Evolutionary conservation across 2,329 filamentous ascomycete genomes (phyloP).

Genomic region (Cercospora nicotianae): DNA sequence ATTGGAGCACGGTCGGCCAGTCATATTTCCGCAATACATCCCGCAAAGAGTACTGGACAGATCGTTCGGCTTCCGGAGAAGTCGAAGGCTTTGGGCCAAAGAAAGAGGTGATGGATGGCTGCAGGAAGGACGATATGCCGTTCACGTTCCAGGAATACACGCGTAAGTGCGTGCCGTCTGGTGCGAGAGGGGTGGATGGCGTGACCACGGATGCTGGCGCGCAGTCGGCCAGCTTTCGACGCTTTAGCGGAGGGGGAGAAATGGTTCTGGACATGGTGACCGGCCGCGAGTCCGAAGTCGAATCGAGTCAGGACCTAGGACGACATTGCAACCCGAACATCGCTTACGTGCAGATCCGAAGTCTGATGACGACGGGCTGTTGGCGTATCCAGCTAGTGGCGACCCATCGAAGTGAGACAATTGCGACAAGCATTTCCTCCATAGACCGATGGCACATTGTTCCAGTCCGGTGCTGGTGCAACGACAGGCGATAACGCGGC

Average conservation of each 20-base stretch:
- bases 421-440: background rate
- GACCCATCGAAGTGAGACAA: background rate
- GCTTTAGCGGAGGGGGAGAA: constrained; percentile 39
- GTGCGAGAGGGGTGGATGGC: background rate
- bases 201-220: constrained; percentile 13
- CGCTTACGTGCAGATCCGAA: background rate
- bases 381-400: background rate
- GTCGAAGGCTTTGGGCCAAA: constrained; percentile 29
- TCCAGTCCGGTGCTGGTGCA: background rate
- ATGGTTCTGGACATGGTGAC: constrained; percentile 19
- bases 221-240: constrained; percentile 7
- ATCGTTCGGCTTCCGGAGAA: background rate
- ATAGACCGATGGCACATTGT: background rate
- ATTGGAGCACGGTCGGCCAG: constrained; percentile 48
- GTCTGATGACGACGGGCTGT: background rate
- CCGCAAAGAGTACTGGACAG: constrained; percentile 34
- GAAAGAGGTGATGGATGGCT: constrained; percentile 44
- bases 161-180: constrained; percentile 27
- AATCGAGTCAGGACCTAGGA: background rate
- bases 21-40: constrained; percentile 47
- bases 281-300: background rate
- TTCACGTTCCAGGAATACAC: constrained; percentile 54
- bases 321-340: background rate
- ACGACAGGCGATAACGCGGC: background rate
- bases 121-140: constrained; percentile 48